Conservation (phyloP, 257 asterid species). For the Salvia splendens region DNA sequence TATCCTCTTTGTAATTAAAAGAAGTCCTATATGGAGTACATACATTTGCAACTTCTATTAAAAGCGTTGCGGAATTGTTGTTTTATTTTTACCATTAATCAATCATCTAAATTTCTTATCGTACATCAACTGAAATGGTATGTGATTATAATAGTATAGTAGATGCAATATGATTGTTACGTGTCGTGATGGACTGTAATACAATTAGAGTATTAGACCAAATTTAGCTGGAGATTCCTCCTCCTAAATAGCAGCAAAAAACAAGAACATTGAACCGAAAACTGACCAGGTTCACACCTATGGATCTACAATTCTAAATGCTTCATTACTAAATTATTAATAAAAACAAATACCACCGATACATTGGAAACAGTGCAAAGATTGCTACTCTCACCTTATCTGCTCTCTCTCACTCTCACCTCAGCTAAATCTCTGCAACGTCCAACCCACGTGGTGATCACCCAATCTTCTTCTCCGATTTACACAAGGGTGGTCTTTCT, state of each 20-base stretch:
- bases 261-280: constrained; percentile 2
- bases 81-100: no score
- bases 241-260: background rate
- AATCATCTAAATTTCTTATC: no score
- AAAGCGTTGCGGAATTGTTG: no score
- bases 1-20: background rate
- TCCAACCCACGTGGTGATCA: constrained; percentile 13
- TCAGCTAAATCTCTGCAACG: constrained; percentile 20
- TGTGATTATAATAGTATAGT: no score
- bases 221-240: no score
- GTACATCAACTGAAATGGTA: no score
- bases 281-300: constrained; percentile 2
- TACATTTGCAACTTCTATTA: no score
- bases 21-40: no score
- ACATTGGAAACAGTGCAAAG: background rate
- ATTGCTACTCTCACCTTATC: background rate
- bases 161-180: no score
- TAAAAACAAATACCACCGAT: background rate
- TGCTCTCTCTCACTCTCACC: background rate
- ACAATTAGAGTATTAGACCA: no score
- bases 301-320: background rate
- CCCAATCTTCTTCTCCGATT: constrained; percentile 22
- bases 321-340: background rate
- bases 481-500: background rate
- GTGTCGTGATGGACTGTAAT: background rate